Evolutionary conservation across 495 filamentous ascomycete genomes (phyloP).

Genomic region (Cercophora newfieldiana): DNA sequence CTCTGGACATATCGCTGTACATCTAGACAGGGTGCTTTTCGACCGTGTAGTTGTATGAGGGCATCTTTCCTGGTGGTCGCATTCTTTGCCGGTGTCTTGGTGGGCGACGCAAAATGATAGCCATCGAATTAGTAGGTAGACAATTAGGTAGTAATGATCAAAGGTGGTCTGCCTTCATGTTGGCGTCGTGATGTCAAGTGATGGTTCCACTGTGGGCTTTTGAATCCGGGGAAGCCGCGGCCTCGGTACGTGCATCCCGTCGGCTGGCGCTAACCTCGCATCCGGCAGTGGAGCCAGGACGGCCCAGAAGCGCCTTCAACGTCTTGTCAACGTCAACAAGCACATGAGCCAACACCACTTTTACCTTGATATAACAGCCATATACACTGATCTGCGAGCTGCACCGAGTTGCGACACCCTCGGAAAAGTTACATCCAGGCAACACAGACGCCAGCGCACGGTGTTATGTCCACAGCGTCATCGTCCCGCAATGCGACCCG

Average conservation of each 20-base stretch:
- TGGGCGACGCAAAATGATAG: neutral
- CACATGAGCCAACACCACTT: too few species aligned
- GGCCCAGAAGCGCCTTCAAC: neutral
- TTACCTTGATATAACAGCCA: too few species aligned
- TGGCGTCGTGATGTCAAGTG: too few species aligned
- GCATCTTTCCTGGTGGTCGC: neutral
- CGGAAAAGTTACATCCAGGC: too few species aligned
- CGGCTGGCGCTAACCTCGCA: neutral
- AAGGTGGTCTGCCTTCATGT: neutral
- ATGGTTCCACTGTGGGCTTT: neutral
- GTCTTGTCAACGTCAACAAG: neutral
- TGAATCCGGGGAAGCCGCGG: conserved; percentile 10
- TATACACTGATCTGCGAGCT: too few species aligned
- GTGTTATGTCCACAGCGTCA: neutral
- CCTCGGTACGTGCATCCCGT: neutral
- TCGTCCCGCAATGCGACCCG: conserved; percentile 37
- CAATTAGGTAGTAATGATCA: conserved; percentile 17
- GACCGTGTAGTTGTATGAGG: conserved; percentile 1
- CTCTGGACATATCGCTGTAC: conserved; percentile 45
- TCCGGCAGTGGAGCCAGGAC: neutral
- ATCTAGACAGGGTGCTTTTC: neutral
- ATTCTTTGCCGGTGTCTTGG: neutral
- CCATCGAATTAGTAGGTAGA: conserved; percentile 12
- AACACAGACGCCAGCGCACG: neutral
- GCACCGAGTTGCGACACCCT: too few species aligned